These are phyloP conservation scores for Epichloe uncinata DNA, from an alignment of 2,329 filamentous ascomycete genomes.

Conservation along the genomic window DNA sequence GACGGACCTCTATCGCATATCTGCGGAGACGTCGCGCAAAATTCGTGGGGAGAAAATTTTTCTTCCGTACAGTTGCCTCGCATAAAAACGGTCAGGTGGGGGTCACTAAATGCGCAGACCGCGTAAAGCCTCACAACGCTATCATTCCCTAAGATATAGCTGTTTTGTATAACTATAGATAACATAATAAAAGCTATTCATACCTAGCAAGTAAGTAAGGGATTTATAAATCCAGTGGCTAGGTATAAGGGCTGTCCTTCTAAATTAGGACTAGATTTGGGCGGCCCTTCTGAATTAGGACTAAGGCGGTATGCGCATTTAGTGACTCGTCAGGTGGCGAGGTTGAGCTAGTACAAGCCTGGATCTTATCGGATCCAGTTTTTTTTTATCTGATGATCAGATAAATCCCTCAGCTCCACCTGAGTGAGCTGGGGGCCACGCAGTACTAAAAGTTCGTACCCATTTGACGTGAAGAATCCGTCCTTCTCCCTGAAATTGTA, in stretches of 20 bases:
- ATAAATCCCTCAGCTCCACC: slow-evolving; percentile 31
- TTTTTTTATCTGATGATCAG: slow-evolving; percentile 41
- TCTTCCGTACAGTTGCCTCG: background rate
- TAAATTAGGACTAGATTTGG: no score
- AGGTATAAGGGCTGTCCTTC: no score
- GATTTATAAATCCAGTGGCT: no score
- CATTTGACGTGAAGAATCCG: background rate
- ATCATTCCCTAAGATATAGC: no score
- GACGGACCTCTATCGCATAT: background rate
- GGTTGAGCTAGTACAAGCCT: slow-evolving; percentile 5
- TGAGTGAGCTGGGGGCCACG: background rate
- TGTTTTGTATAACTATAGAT: no score
- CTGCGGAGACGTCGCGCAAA: background rate
- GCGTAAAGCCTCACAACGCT: no score
- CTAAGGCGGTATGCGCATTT: no score
- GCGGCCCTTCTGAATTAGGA: no score
- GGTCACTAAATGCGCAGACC: no score
- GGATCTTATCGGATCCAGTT: slow-evolving; percentile 27
- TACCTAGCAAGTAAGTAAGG: no score
- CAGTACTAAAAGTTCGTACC: no score
- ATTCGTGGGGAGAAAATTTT: background rate
- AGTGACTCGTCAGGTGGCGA: background rate
- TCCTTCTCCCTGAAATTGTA: background rate
- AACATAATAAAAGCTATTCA: no score
- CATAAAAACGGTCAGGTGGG: background rate